Percentiles rank a stretch among this genome's conserved stretches.
phyloP scores from a whole-genome alignment of 2,329 filamentous ascomycete genomes.

The Penicillium italicum region DNA sequence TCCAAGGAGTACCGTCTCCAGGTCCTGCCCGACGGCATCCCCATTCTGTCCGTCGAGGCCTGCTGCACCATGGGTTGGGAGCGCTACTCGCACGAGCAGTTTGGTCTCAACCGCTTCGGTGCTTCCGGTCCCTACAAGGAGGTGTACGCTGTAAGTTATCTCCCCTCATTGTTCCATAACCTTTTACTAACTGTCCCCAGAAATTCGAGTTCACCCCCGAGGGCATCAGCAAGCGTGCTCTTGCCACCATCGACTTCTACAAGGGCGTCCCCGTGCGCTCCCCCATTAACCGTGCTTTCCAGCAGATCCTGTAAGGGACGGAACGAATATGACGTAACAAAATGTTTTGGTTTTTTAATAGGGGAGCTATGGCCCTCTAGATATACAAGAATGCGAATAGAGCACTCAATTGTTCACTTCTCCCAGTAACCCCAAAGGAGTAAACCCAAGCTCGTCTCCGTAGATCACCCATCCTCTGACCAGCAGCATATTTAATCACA shows the following conservation, averaged over 20 bases:
- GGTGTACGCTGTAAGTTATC: slow-evolving; percentile 74
- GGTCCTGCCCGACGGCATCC: slow-evolving; percentile 90
- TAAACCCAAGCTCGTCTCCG: background rate
- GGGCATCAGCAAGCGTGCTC: slow-evolving; percentile 90
- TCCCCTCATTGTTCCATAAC: background rate
- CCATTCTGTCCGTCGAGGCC: slow-evolving; percentile 88
- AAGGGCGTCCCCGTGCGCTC: slow-evolving; percentile 93
- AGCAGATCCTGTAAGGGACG: slow-evolving; percentile 76
- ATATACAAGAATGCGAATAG: slow-evolving; percentile 26
- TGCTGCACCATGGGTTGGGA: slow-evolving; percentile 98
- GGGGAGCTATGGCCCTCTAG: slow-evolving; percentile 26
- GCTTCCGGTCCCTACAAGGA: slow-evolving; percentile 96
- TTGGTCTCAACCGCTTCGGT: slow-evolving; percentile 98
- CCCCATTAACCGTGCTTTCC: slow-evolving; percentile 94
- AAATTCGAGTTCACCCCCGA: slow-evolving; percentile 99
- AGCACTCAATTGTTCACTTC: slow-evolving; percentile 9
- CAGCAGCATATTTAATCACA: background rate
- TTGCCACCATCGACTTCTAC: slow-evolving; percentile 94
- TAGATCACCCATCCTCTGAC: background rate
- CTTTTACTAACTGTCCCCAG: slow-evolving; percentile 43
- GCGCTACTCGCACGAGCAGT: slow-evolving; percentile 98
- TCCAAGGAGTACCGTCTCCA: slow-evolving; percentile 90
- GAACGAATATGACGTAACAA: slow-evolving; percentile 17
- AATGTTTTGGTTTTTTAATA: slow-evolving; percentile 27
- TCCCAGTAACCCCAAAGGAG: background rate